Conservation (phyloP, 345 rosid genomes). For the Aurinia saxatilis region DNA sequence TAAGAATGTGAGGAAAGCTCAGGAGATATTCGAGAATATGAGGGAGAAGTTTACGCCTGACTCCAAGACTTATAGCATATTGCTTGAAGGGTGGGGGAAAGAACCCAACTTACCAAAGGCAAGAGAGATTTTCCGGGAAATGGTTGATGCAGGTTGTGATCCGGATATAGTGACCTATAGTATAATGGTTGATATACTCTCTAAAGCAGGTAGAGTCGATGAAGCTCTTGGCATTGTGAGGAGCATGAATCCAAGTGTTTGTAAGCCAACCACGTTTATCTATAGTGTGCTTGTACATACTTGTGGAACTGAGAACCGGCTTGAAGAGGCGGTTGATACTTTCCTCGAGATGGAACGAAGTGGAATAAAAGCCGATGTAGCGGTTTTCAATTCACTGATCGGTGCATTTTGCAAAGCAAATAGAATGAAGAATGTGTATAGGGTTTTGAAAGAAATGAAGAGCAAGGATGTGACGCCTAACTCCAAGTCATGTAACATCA, state of each 20-base stretch:
- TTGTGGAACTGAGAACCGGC: constrained; percentile 63
- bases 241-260: constrained; percentile 49
- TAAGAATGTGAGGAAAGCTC: constrained; percentile 86
- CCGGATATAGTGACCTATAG: constrained; percentile 87
- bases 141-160: constrained; percentile 54
- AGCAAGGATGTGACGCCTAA: constrained; percentile 51
- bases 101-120: constrained; percentile 83
- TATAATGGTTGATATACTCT: constrained; percentile 78
- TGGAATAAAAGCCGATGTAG: constrained; percentile 69
- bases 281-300: constrained; percentile 80
- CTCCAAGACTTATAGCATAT: constrained; percentile 75
- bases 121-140: constrained; percentile 64
- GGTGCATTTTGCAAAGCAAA: constrained; percentile 73
- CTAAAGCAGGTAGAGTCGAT: constrained; percentile 86
- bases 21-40: constrained; percentile 66
- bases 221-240: constrained; percentile 68
- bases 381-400: constrained; percentile 64
- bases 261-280: constrained; percentile 66
- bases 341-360: constrained; percentile 77
- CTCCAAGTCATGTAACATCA: constrained; percentile 71
- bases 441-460: constrained; percentile 73
- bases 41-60: constrained; percentile 47
- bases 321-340: constrained; percentile 71
- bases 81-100: constrained; percentile 91
- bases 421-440: constrained; percentile 54